Evolutionary conservation across 1,284 basidiomycete species (phyloP).

Genomic region (Macrocybe sp.): DNA sequence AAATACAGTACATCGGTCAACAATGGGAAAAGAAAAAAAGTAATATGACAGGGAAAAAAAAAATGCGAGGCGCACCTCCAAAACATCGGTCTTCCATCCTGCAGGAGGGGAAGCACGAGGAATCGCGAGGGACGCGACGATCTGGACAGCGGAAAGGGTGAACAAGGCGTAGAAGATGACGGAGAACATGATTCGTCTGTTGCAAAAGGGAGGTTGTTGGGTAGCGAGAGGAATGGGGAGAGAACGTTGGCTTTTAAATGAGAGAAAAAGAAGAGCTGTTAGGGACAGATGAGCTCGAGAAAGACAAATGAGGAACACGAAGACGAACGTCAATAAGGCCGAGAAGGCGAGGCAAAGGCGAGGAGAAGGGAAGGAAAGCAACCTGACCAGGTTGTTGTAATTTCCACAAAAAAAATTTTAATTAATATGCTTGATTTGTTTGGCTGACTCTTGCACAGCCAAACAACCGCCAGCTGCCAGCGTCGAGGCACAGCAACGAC

Average conservation of each 20-base stretch:
- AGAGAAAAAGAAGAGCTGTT: conserved; percentile 15
- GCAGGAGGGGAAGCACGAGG: conserved; percentile 39
- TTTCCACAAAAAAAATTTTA: no score
- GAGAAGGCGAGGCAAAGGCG: conserved; percentile 16
- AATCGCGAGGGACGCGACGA: conserved; percentile 38
- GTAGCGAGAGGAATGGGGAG: conserved; percentile 18
- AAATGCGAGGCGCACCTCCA: conserved; percentile 39
- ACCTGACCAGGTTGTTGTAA: not conserved
- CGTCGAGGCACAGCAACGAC: conserved; percentile 5
- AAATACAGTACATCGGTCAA: conserved; percentile 5
- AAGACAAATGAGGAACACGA: conserved; percentile 21
- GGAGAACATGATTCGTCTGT: conserved; percentile 34
- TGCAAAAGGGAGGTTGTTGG: conserved; percentile 2
- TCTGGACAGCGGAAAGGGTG: conserved; percentile 40
- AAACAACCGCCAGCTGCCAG: conserved; percentile 3
- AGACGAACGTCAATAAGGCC: conserved; percentile 16
- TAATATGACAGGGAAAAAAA: conserved; percentile 2
- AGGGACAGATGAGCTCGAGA: conserved; percentile 22
- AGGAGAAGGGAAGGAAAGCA: conserved; percentile 16
- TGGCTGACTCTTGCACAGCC: not conserved
- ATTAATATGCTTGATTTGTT: not conserved
- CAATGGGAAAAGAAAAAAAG: conserved; percentile 9
- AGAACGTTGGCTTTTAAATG: conserved; percentile 27
- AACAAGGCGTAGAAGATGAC: conserved; percentile 42
- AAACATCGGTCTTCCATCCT: conserved; percentile 36